These are phyloP conservation scores for Scheffersomyces coipomensis DNA, from an alignment of 805 yeast species.

Conservation along the genomic window DNA sequence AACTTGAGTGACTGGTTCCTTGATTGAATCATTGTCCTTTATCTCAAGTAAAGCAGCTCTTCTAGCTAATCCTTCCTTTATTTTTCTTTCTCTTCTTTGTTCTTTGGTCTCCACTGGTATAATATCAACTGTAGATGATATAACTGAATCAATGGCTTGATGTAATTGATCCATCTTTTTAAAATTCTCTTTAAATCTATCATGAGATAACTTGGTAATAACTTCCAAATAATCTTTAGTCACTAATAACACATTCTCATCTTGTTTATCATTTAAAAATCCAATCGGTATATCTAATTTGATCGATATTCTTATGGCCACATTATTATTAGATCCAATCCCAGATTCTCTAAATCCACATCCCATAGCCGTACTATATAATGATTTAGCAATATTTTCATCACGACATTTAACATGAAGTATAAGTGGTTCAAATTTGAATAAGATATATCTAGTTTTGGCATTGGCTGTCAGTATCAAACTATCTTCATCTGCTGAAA, in stretches of 20 bases:
- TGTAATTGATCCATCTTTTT: conserved; percentile 52
- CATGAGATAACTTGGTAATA: conserved; percentile 54
- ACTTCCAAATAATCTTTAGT: conserved; percentile 47
- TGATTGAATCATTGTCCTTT: conserved; percentile 10
- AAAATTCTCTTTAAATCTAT: conserved; percentile 66
- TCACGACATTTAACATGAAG: conserved; percentile 79
- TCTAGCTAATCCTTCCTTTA: conserved; percentile 47
- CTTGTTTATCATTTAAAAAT: conserved; percentile 31
- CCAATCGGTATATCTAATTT: conserved; percentile 80
- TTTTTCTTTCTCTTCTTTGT: conserved; percentile 53
- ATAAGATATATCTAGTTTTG: conserved; percentile 57
- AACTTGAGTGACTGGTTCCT: too few relatives aligned
- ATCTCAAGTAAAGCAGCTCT: conserved; percentile 23
- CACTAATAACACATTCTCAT: conserved; percentile 45
- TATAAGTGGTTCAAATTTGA: conserved; percentile 83
- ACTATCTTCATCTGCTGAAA: conserved; percentile 3
- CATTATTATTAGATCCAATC: conserved; percentile 73
- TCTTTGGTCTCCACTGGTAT: conserved; percentile 49
- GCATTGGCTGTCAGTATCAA: too few relatives aligned
- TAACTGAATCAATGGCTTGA: conserved; percentile 32
- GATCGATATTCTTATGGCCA: conserved; percentile 75
- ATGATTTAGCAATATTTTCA: conserved; percentile 51
- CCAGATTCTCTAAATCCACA: conserved; percentile 90
- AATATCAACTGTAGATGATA: conserved; percentile 13
- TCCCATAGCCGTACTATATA: conserved; percentile 72